Evolutionary conservation across 306 rosid species (phyloP).

Genomic region (Albizia julibrissin): DNA sequence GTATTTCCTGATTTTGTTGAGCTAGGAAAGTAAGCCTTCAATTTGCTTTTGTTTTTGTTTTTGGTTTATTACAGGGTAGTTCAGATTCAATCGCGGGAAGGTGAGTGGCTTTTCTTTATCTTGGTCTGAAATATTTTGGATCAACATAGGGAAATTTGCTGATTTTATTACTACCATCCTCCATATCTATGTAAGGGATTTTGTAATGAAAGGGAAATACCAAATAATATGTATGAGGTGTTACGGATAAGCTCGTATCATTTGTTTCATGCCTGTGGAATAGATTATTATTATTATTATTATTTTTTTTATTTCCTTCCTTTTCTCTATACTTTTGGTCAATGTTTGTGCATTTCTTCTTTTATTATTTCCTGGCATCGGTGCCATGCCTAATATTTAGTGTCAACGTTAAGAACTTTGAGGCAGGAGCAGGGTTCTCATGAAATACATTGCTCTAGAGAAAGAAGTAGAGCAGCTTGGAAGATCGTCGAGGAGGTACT

Average conservation of each 20-base stretch:
- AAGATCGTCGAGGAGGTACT: constrained; percentile 59
- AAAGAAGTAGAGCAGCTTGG: constrained; percentile 62
- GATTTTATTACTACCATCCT: not conserved
- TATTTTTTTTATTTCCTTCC: constrained; percentile 20
- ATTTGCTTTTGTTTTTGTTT: not conserved
- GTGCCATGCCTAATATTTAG: constrained; percentile 34
- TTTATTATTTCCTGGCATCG: constrained; percentile 22
- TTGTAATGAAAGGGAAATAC: not conserved
- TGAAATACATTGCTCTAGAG: constrained; percentile 60
- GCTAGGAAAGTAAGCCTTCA: not conserved
- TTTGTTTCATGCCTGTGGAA: constrained; percentile 12
- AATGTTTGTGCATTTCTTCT: constrained; percentile 25
- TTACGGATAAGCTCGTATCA: not conserved
- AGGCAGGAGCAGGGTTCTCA: constrained; percentile 38
- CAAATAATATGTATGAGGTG: constrained; percentile 15
- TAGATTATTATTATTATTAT: no score
- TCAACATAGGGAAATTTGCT: not conserved
- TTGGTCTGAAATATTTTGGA: not conserved
- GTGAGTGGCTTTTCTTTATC: not conserved
- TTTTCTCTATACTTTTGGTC: constrained; percentile 8
- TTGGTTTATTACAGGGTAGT: not conserved
- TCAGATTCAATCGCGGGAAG: not conserved
- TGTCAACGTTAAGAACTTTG: constrained; percentile 40
- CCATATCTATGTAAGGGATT: constrained; percentile 9
- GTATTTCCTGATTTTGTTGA: not conserved